phyloP scores from a whole-genome alignment of 2,329 filamentous ascomycete genomes.

The Plenodomus biglobosus region DNA sequence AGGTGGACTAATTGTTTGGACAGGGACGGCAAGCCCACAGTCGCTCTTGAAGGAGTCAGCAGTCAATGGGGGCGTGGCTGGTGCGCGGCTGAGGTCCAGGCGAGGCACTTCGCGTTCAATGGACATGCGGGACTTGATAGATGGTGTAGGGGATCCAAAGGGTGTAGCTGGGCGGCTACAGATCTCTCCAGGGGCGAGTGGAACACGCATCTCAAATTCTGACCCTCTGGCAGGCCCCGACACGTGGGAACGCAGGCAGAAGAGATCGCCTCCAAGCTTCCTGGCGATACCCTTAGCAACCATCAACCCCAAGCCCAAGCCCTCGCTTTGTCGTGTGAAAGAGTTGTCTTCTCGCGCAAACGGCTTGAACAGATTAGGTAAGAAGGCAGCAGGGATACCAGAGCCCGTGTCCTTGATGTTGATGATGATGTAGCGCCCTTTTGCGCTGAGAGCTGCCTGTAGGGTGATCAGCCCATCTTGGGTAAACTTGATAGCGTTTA shows the following conservation, averaged over 20 bases:
- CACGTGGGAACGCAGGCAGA: conserved; percentile 64
- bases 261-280: conserved; percentile 68
- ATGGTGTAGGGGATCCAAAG: conserved; percentile 49
- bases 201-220: conserved; percentile 69
- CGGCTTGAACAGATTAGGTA: conserved; percentile 68
- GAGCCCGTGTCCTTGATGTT: conserved; percentile 67
- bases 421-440: conserved; percentile 59
- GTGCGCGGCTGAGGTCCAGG: conserved; percentile 18
- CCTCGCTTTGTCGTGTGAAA: conserved; percentile 67
- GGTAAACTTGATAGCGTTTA: conserved; percentile 73
- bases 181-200: conserved; percentile 56
- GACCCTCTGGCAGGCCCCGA: conserved; percentile 62
- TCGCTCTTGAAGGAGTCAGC: conserved; percentile 25
- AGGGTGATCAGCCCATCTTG: conserved; percentile 64
- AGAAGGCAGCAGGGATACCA: conserved; percentile 67
- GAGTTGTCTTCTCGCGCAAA: conserved; percentile 71
- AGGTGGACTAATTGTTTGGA: conserved; percentile 11
- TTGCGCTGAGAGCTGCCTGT: conserved; percentile 55
- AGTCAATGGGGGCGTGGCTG: conserved; percentile 33
- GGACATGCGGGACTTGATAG: conserved; percentile 32
- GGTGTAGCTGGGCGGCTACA: conserved; percentile 56
- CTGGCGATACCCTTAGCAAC: conserved; percentile 72
- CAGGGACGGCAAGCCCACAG: conserved; percentile 14
- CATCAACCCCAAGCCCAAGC: conserved; percentile 67
- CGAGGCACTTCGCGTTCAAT: conserved; percentile 30